Evolutionary conservation across 495 filamentous ascomycete genomes (phyloP), one percentile per base, ranked within the genome.

Genomic region (Penicillium daleae): DNA sequence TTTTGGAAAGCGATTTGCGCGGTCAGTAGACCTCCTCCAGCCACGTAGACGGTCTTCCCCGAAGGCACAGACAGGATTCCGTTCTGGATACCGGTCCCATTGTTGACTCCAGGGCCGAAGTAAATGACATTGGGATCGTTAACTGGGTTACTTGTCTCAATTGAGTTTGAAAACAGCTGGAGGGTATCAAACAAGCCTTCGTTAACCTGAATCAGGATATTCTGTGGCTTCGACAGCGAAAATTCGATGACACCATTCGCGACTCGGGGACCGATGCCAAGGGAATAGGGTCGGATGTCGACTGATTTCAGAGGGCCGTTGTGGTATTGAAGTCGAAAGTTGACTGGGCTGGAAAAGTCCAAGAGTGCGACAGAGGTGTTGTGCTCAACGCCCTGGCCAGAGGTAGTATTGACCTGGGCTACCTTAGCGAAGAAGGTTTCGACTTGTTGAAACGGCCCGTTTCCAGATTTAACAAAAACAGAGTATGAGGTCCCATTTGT

Each of bases 341-440:
- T 46, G 21, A 46, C 42, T 5, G 19, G 19, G 19, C 24, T 19
- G 0, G 42, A 46, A 22, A 46, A 46, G 9, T 46, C 42, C 19
- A 46, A 22, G 9, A 46, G 19, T 46, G 42, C 42, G 19, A 46
- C 42, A 22, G 42, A 46, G 21, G 42, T 46, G 19, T 46, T 46
- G n/a, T 46, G 42, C 42, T 46, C 19, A 4, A 46, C 24, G 4
- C 42, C 42, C 19, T 22, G 22, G 21, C 42, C 42, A 13, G 42
- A 46, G 42, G 42, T 46, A 10, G 10, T 24, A 21, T 46, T 46
- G 8, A 24, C 42, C 24, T 46, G 42, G 42, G 42, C 42, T 12
- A 46, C 42, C n/a, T 46, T 46, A 9, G 42, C 42, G 42, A 46
- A 46, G 42, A 46, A 46, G n/a, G 42, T 46, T 7, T 46, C 21